Evolutionary conservation across 495 filamentous ascomycete species (phyloP).

Genomic region (Penicillium canariense): DNA sequence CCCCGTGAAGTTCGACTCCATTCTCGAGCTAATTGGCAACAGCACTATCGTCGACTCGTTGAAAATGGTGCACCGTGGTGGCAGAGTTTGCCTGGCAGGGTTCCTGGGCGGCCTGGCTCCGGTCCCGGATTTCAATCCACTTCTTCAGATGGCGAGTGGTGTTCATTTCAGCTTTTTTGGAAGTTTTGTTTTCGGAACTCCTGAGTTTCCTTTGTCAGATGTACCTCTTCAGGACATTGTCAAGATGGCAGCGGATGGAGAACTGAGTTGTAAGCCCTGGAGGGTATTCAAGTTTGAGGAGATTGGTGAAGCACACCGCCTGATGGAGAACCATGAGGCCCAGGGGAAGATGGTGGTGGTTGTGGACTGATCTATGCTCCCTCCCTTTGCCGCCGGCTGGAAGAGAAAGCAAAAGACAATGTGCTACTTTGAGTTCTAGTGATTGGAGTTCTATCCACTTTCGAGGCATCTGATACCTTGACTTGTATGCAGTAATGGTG

Average conservation of each 20-base stretch:
- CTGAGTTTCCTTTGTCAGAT: constrained; percentile 42
- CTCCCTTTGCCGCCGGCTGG: too few species aligned
- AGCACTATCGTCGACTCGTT: constrained; percentile 42
- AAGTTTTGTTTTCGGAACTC: constrained; percentile 39
- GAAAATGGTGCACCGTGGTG: constrained; percentile 31
- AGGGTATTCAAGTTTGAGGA: constrained; percentile 34
- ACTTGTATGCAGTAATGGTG: too few species aligned
- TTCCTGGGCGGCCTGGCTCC: constrained; percentile 47
- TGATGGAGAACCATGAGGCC: constrained; percentile 32
- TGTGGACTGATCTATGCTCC: background rate
- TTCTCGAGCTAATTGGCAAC: constrained; percentile 47
- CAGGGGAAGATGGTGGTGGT: constrained; percentile 40
- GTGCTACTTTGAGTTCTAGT: too few species aligned
- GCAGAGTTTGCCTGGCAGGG: constrained; percentile 41
- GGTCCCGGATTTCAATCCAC: constrained; percentile 46
- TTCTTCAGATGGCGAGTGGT: constrained; percentile 46
- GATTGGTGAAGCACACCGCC: constrained; percentile 33
- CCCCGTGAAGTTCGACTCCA: constrained; percentile 35
- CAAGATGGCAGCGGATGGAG: constrained; percentile 27
- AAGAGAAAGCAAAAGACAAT: too few species aligned
- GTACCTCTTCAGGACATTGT: constrained; percentile 45
- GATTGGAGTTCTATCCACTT: too few species aligned
- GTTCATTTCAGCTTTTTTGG: constrained; percentile 52
- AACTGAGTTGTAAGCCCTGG: constrained; percentile 29
- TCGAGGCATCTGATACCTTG: too few species aligned